Evolutionary conservation across 1,139 yeast genomes (phyloP).

Genomic region (Debaryomyces robertsiae): DNA sequence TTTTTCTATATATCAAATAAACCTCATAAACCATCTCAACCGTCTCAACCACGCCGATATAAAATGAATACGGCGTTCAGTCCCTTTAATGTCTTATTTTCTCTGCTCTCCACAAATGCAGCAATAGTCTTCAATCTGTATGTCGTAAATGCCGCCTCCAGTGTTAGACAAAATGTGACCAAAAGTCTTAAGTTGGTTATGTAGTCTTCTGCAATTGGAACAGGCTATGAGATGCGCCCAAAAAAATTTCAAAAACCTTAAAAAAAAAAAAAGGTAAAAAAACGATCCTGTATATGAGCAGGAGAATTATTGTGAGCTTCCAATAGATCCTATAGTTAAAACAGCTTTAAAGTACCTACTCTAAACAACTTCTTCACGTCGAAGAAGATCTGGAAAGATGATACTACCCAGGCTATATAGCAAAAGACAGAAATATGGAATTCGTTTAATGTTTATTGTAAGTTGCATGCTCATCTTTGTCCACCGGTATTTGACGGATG

Average conservation of each 20-base stretch:
- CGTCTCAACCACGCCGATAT: too few relatives aligned
- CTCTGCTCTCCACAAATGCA: too few relatives aligned
- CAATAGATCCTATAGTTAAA: neutral
- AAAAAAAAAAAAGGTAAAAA: neutral
- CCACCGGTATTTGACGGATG: slow-evolving; percentile 13
- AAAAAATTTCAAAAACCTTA: neutral
- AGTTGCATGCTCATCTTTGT: slow-evolving; percentile 20
- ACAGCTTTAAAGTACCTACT: neutral
- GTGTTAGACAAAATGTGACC: too few relatives aligned
- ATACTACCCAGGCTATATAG: slow-evolving; percentile 22
- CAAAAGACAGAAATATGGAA: slow-evolving; percentile 21
- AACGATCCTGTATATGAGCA: neutral
- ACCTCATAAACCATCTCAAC: too few relatives aligned
- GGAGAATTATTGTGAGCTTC: neutral
- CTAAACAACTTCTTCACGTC: neutral
- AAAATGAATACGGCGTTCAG: too few relatives aligned
- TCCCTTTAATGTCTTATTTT: too few relatives aligned
- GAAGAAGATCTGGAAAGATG: slow-evolving; percentile 7
- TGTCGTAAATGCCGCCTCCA: too few relatives aligned
- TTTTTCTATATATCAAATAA: too few relatives aligned
- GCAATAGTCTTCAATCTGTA: too few relatives aligned
- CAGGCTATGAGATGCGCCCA: neutral
- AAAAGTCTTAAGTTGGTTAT: too few relatives aligned
- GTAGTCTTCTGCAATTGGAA: neutral
- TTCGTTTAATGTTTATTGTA: slow-evolving; percentile 21